Conservation (phyloP, 257 asterid species). For the Solanum bulbocastanum region DNA sequence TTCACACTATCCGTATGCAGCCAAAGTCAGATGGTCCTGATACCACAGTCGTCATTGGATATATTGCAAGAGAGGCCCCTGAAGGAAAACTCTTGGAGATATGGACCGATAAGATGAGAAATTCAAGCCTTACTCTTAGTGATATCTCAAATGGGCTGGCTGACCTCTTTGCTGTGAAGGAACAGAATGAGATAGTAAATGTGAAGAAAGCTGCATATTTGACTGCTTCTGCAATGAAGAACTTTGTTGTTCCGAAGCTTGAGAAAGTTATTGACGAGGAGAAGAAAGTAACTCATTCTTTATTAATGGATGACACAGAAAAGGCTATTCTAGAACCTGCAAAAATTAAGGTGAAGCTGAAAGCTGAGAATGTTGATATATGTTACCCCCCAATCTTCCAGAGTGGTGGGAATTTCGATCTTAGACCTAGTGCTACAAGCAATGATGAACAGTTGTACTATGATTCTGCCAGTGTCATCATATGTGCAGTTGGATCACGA, state of each 20-base stretch:
- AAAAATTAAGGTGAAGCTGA: conserved; percentile 21
- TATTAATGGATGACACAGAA: conserved; percentile 23
- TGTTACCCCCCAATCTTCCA: conserved; percentile 22
- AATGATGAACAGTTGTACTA: conserved; percentile 14
- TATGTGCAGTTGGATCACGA: conserved; percentile 22
- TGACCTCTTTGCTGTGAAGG: conserved; percentile 17
- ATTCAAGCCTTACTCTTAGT: conserved; percentile 4
- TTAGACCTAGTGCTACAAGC: conserved; percentile 22
- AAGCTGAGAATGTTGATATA: conserved; percentile 22
- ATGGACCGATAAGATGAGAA: conserved; percentile 9
- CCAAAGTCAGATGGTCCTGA: background rate
- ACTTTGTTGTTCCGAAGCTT: conserved; percentile 20
- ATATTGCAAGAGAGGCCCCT: conserved; percentile 14
- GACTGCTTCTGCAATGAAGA: conserved; percentile 19
- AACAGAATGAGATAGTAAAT: conserved; percentile 6
- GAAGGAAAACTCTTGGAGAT: conserved; percentile 18
- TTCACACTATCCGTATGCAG: conserved; percentile 5
- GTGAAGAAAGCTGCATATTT: conserved; percentile 23
- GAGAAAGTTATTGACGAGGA: conserved; percentile 22
- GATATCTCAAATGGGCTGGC: conserved; percentile 15
- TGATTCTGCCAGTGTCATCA: conserved; percentile 21
- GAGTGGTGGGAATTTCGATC: conserved; percentile 21
- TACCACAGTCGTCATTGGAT: conserved; percentile 8
- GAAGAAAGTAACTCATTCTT: conserved; percentile 15
- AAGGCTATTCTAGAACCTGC: conserved; percentile 20